These are phyloP conservation scores for Claviceps pazoutovae DNA, from an alignment of 2,329 filamentous ascomycete species.

Conservation along the genomic window DNA sequence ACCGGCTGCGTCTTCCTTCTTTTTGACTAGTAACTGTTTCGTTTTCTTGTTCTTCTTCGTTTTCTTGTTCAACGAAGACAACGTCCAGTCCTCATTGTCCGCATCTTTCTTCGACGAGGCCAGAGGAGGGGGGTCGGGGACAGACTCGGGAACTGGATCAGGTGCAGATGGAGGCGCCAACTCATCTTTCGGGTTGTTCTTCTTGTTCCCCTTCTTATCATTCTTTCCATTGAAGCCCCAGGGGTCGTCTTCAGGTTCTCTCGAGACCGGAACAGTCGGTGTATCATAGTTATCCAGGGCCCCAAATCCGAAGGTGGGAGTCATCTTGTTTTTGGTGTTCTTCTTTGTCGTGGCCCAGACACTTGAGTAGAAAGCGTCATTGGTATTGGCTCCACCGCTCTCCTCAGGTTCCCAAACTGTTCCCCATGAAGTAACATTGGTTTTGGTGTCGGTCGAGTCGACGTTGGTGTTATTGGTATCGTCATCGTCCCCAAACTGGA, in stretches of 20 bases:
- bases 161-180: slow-evolving; percentile 7
- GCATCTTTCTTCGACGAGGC: neutral
- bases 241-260: slow-evolving; percentile 16
- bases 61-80: slow-evolving; percentile 31
- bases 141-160: slow-evolving; percentile 13
- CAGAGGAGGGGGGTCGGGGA: slow-evolving; percentile 7
- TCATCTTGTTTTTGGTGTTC: slow-evolving; percentile 40
- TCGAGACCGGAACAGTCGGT: slow-evolving; percentile 20
- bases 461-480: slow-evolving; percentile 44
- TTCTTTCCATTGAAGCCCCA: slow-evolving; percentile 16
- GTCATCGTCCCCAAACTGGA: slow-evolving; percentile 47
- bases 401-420: slow-evolving; percentile 33
- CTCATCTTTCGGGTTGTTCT: slow-evolving; percentile 7
- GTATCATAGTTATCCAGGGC: slow-evolving; percentile 28
- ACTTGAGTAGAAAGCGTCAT: slow-evolving; percentile 29
- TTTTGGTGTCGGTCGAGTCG: slow-evolving; percentile 31
- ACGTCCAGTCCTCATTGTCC: slow-evolving; percentile 27
- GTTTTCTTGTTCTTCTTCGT: slow-evolving; percentile 42
- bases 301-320: slow-evolving; percentile 33
- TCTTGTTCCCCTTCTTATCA: slow-evolving; percentile 28
- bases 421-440: slow-evolving; percentile 43
- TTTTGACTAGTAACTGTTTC: slow-evolving; percentile 35
- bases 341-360: slow-evolving; percentile 33
- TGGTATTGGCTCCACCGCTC: slow-evolving; percentile 14
- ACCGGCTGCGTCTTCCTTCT: slow-evolving; percentile 30